Base-by-base conservation (phyloP, 2,329 filamentous ascomycete species). In the Dactylellina drechsleri region DNA sequence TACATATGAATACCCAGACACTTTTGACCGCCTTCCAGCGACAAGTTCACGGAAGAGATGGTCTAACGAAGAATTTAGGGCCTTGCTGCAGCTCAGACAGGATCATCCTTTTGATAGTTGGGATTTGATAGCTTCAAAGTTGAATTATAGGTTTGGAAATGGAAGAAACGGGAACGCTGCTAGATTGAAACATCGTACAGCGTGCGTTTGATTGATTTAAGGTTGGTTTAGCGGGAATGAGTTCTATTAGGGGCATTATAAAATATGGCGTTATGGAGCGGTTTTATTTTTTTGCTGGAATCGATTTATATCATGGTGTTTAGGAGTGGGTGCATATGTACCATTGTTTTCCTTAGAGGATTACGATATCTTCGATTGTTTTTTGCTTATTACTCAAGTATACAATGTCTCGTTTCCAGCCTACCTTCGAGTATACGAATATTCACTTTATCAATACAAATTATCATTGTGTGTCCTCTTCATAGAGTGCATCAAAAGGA, bases 111-210 rank as follows among this genome's bases (percentile, higher is more conserved):
- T 7, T n/a, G 67, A 41, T 23, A 50, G 16, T 0, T 67, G 62
- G 62, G 57, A 58, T 41, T 20, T 5, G 15, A 67, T 64, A 5
- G 62, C 61, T 1, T 36, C 15, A 20, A 47, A 26, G 4, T 49
- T 74, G 0, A 74, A 74, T 43, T 40, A 40, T 12, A 23, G 36
- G 10, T 74, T 57, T 20, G 43, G 43, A 23, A 66, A 49, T 12
- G 61, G 57, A 4, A 66, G 70, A 43, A 66, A 61, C 41, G 61
- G 43, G 4, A 64, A 52, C 15, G 70, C 70, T 13, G 57, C 52
- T 10, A 36, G 57, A 15, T 2, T 10, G 16, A 74, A 74, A 41
- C 23, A 66, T 47, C 47, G 20, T 12, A 66, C 56, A 6, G 5
- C 12, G 16, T 41, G 3, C n/a, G 2, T 15, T 36, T 36, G 10